Evolutionary conservation across 2,329 filamentous ascomycete species (phyloP).

Genomic region (Calonectria pteridis): DNA sequence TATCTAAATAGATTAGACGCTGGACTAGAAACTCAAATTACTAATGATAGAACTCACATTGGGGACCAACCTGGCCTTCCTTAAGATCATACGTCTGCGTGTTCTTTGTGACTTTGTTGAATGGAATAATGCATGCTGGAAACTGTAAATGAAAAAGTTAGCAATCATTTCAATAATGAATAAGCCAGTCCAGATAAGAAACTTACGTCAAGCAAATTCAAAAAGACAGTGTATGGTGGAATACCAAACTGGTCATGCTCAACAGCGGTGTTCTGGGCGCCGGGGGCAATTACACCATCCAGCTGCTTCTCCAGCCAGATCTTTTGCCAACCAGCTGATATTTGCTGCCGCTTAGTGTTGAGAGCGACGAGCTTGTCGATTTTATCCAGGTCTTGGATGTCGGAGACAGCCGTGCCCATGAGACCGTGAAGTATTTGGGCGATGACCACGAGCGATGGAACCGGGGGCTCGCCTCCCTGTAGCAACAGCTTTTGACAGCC

Average conservation of each 20-base stretch:
- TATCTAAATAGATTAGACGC: constrained; percentile 25
- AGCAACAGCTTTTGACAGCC: not conserved
- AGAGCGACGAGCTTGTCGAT: constrained; percentile 52
- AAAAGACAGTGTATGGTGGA: constrained; percentile 60
- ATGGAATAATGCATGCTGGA: constrained; percentile 63
- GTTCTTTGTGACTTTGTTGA: constrained; percentile 49
- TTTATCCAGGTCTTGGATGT: not conserved
- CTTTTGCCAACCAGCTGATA: constrained; percentile 56
- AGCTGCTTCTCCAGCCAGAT: constrained; percentile 57
- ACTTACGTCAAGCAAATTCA: constrained; percentile 66
- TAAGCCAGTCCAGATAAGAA: not conserved
- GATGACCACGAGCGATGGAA: constrained; percentile 16
- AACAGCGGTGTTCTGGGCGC: constrained; percentile 63
- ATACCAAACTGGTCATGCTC: constrained; percentile 63
- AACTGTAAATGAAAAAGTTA: constrained; percentile 50
- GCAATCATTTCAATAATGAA: not conserved
- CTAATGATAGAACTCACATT: constrained; percentile 14
- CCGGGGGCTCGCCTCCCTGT: constrained; percentile 15
- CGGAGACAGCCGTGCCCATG: not conserved
- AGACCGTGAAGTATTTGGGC: not conserved
- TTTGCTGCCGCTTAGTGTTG: constrained; percentile 37
- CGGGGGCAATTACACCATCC: constrained; percentile 63
- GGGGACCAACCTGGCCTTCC: constrained; percentile 19
- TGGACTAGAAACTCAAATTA: not conserved
- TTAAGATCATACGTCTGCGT: not conserved